Evolutionary conservation across 768 basidiomycete species (phyloP), one percentile per base, ranked within the genome.

Genomic region (Leccinum ochraceum): DNA sequence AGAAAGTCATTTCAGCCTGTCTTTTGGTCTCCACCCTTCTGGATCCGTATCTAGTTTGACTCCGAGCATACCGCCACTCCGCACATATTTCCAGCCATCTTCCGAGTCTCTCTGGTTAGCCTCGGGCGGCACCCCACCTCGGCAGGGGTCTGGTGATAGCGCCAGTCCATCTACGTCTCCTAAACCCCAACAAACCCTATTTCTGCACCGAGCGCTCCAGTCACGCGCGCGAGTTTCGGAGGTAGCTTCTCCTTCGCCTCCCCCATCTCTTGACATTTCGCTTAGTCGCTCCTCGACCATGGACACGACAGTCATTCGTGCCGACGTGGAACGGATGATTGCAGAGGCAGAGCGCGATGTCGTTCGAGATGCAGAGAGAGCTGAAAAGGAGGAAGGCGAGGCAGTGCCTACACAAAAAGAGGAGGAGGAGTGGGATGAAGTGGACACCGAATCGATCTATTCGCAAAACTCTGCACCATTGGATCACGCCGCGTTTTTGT

Each of bases 381-480:
- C 3, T 11, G 46, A 46, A 52, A 46, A 17, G 28, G 52, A 11
- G 1, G 30, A 46, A 30, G 32, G 22, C 2, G 26, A 3, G 24
- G 50, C 3, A 16, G 17, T 46, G 4, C 20, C 44, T 2, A 20
- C 10, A 46, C 44, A n/a, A 46, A 20, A 44, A 5, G 60, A 32
- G 10, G 65, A 59, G 9, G 62, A 36, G 0, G 59, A 52, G 11
- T 60, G 32, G 59, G 58, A 28, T 2, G 56, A 56, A 6, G 32
- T 10, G 20, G 49, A 60, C n/a, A n/a, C 56, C 0, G 60, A 39
- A 10, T 74, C 72, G 0, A 14, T 51, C 6, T 72, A 72, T 53
- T 72, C 73, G 4, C 71, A 73, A 56, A 34, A 16, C 6, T 73
- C 73, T 46, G 71, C 69, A 13, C 39, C 56, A 1, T 1, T 62